Evolutionary conservation across 2,329 filamentous ascomycete species (phyloP).

Genomic region (Teratosphaeria destructans): DNA sequence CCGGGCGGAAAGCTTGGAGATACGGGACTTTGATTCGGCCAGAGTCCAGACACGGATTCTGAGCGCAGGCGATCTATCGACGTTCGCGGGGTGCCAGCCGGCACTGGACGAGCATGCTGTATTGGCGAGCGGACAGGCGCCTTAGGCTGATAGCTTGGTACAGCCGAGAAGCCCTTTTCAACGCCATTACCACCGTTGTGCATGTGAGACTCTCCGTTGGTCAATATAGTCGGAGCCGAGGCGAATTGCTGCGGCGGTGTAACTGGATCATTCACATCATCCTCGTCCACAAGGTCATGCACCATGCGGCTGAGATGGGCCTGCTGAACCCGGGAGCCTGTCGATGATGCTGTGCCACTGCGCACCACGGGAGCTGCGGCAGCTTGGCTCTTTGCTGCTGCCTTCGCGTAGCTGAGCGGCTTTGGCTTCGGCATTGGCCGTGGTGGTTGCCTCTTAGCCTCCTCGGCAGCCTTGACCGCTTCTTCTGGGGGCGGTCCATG

Average conservation of each 20-base stretch:
- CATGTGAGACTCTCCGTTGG: conserved; percentile 29
- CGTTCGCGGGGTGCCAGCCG: conserved; percentile 4
- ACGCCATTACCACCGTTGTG: conserved; percentile 7
- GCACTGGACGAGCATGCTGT: not conserved
- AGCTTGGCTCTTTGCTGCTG: conserved; percentile 15
- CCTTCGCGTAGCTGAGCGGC: conserved; percentile 23
- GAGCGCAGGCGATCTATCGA: conserved; percentile 18
- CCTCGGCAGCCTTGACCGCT: conserved; percentile 1
- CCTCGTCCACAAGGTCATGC: conserved; percentile 42
- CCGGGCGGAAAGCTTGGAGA: conserved; percentile 19
- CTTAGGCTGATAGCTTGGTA: conserved; percentile 21
- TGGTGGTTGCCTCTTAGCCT: conserved; percentile 3
- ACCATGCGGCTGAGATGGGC: conserved; percentile 49
- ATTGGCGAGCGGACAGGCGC: not conserved
- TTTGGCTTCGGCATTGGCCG: conserved; percentile 9
- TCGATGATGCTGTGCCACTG: conserved; percentile 4
- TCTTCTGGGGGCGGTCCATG: conserved; percentile 8
- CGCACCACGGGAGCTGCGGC: conserved; percentile 4
- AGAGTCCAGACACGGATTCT: conserved; percentile 21
- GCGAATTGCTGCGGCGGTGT: conserved; percentile 34
- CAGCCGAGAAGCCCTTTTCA: conserved; percentile 29
- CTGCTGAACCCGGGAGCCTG: conserved; percentile 23
- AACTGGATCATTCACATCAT: conserved; percentile 36
- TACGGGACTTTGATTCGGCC: conserved; percentile 22
- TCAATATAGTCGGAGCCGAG: conserved; percentile 15